phyloP scores from a whole-genome alignment of 345 rosid genomes.

The Salix suchowensis region DNA sequence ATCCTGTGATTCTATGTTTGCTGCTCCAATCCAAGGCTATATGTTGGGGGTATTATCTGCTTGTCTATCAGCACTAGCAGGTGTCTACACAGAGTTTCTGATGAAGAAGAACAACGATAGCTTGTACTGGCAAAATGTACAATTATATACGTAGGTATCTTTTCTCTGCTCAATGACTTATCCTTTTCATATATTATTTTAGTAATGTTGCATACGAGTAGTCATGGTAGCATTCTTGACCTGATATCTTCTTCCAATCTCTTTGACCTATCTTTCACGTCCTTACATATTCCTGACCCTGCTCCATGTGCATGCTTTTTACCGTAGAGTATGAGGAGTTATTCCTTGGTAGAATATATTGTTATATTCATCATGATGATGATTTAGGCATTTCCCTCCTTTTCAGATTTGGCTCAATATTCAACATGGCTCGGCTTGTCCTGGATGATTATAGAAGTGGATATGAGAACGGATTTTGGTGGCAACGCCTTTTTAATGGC shows the following conservation, averaged over 20 bases:
- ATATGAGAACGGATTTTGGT: conserved; percentile 86
- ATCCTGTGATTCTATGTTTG: conserved; percentile 76
- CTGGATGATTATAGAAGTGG: conserved; percentile 86
- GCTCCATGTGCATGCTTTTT: neutral
- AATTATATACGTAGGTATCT: conserved; percentile 86
- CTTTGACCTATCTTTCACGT: neutral
- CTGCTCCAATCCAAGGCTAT: conserved; percentile 90
- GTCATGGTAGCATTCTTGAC: neutral
- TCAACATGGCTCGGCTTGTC: conserved; percentile 74
- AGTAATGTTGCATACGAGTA: neutral
- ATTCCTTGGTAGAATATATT: neutral
- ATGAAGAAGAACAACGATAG: conserved; percentile 95
- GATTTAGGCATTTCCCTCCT: neutral
- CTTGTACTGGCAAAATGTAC: conserved; percentile 93
- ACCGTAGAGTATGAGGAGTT: neutral
- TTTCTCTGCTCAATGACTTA: conserved; percentile 19
- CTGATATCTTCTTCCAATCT: neutral
- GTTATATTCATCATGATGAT: neutral
- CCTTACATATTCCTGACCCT: neutral
- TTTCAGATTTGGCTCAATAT: conserved; percentile 72
- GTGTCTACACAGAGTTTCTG: conserved; percentile 91
- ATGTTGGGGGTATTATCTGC: conserved; percentile 82
- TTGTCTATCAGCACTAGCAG: conserved; percentile 86
- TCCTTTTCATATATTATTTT: neutral
- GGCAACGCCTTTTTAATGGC: conserved; percentile 83